Evolutionary conservation across 352 stramenopile species (phyloP), one percentile per base, ranked within the genome.

Genomic region (Phytophthora pseudosyringae): DNA sequence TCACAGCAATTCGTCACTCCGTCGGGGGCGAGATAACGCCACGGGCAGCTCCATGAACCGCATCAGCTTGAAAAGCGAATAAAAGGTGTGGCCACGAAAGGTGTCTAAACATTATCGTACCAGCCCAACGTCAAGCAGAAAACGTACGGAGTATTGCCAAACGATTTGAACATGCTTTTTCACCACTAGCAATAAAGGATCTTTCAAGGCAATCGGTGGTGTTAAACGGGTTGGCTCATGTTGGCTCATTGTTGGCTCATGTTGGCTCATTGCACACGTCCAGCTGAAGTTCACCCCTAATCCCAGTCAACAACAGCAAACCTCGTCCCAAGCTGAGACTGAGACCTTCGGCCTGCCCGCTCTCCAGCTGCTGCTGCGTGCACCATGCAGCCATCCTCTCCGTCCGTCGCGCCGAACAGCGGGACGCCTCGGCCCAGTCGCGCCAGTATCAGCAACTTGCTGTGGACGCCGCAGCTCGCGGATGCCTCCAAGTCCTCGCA

Each of bases 1-100:
- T 71, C 33, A 59, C 63, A 31, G 56, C 63, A 1, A 71, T 71
- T 49, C 32, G 46, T 21, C 48, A 71, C 38, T 70, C 62, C 13
- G 45, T 70, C 46, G 38, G 55, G 32, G 54, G 36, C 11, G 32
- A 36, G 18, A 10, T 21, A 21, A 57, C 55, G 6, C 40, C 61
- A 25, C 10, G 26, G 21, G 21, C 43, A 35, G 15, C 21, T 8
- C 43, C 21, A n/a, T 49, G 11, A 33, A 33, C 43, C 21, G 2
- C 21, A 21, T 21, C 21, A 2, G 21, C 21, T 21, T 21, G 21
- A 21, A 21, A 21, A 28, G 39, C 28, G 39, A 45, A 39, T 21
- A 21, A 21, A 21, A 21, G 21, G 21, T 21, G 21, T 21, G 21
- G 21, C 21, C 21, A 21, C 2, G 21, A 21, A 21, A 21, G 21